Base-by-base conservation (phyloP, 352 stramenopile genomes). In the Phytophthora idaei region DNA sequence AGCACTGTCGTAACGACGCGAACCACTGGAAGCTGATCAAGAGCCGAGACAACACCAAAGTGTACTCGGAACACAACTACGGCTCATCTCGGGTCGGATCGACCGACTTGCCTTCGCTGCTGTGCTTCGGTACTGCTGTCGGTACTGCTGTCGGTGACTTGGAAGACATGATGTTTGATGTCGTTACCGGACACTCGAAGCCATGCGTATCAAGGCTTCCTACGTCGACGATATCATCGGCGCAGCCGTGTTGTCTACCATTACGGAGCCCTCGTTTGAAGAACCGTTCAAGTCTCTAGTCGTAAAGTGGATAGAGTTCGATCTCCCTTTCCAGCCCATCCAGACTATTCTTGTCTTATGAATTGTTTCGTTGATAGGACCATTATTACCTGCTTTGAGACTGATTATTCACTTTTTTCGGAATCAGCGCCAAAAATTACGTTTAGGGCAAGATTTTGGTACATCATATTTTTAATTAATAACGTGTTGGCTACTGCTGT, bases 121-220 rank as follows among this genome's bases (percentile, higher is more conserved):
- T 77, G 11, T 67, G 51, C 37, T 56, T 80, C 21, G 80, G 80
- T 12, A 76, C 73, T 15, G 65, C 83, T n/a, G n/a, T n/a, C n/a
- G n/a, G n/a, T n/a, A n/a, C n/a, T n/a, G n/a, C n/a, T 2, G 31
- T 64, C 2, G 78, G 67, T 29, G 60, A 71, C 6, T 52, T 89
- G 9, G 77, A 89, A 34, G 73, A 80, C 57, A 69, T 87, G 60
- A 74, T 90, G 66, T 90, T 84, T 57, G 78, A 76, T 5, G 69
- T 81, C 5, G 58, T 87, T 3, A 78, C 68, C 64, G 73, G 25
- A 87, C 77, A 25, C 59, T 77, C 7, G 71, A 76, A n/a, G 63
- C 63, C 61, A 81, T 88, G 76, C 61, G 71, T 3, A 78, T 88
- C 57, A 81, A 78, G 56, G 71, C 77, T 0, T 78, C 81, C 0